Conservation (phyloP, 768 basidiomycete species). For the Serendipita indica region DNA sequence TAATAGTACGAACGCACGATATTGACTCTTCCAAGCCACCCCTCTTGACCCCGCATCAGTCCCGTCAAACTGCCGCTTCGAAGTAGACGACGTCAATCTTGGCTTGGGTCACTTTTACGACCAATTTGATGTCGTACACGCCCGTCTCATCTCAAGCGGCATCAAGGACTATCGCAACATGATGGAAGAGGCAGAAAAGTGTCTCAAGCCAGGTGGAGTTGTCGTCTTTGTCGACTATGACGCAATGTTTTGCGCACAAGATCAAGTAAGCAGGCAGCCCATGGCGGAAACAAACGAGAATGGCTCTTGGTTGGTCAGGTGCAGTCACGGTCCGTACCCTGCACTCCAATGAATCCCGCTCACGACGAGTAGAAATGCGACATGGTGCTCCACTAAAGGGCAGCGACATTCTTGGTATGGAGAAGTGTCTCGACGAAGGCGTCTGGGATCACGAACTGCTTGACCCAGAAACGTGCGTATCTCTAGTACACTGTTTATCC, state of each 20-base stretch:
- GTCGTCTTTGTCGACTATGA: slow-evolving; percentile 1
- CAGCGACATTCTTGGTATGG: slow-evolving; percentile 8
- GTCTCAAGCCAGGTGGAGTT: slow-evolving; percentile 2
- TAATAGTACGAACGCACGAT: not conserved
- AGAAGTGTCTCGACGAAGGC: not conserved
- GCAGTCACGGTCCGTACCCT: not conserved
- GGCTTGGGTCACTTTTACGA: slow-evolving; percentile 9
- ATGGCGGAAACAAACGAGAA: not conserved
- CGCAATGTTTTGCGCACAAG: not conserved
- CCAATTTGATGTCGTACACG: slow-evolving; percentile 10
- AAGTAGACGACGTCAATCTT: slow-evolving; percentile 11
- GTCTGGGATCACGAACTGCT: not conserved
- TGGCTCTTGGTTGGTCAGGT: not conserved
- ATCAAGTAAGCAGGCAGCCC: not conserved
- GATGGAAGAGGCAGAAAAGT: slow-evolving; percentile 4
- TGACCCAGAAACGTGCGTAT: slow-evolving; percentile 2
- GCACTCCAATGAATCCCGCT: not conserved
- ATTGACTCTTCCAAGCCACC: not conserved
- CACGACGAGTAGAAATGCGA: not conserved
- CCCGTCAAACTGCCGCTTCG: not conserved
- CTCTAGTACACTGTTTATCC: not conserved
- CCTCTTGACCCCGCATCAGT: not conserved
- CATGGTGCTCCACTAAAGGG: not conserved
- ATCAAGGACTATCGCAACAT: slow-evolving; percentile 6
- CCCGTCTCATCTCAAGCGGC: slow-evolving; percentile 9